Evolutionary conservation across 2,329 filamentous ascomycete species (phyloP), one percentile per base, ranked within the genome.

Genomic region (Ophiobolus disseminans): DNA sequence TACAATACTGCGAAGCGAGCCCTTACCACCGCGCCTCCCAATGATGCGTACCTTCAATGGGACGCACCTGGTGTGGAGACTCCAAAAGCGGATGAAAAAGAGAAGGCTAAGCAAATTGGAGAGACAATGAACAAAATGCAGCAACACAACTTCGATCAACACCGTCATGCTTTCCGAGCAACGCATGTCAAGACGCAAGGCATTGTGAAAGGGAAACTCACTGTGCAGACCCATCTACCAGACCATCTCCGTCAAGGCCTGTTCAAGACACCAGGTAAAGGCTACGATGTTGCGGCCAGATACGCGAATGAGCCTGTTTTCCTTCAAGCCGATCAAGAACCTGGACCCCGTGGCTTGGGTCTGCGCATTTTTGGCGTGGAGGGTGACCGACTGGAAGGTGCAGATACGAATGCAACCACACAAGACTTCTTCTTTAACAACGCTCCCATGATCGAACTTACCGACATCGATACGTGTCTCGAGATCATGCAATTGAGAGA

Each of bases 121-220:
- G 65, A 64, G 37, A 69, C 70, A 10, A 72, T 73, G 45, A 68
- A 69, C 43, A 69, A 69, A 40, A 69, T 74, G 58, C 70, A 75
- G 50, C 72, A 74, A 63, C 72, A 73, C 60, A 73, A 74, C 36
- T 73, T 74, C 62, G 69, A 73, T 44, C 68, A 70, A 47, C 67
- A 74, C 50, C 62, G 63, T 32, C 71, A 73, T 53, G 70, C 62
- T 34, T 62, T 71, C 25, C 69, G 71, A n/a, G 72, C 70, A 25
- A 74, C 68, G 6, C 66, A 73, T 43, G 55, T 74, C 38, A 72
- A 72, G 57, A 59, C 55, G 14, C 55, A 59, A 22, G 59, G 65
- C 20, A 72, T 55, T 59, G 52, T 62, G 4, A 60, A 60, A 20
- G 58, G 58, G 13, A 57, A 39, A n/a, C 16, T 58, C 4, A 58